Evolutionary conservation across 2,329 filamentous ascomycete genomes (phyloP), one percentile per base, ranked within the genome.

Genomic region (Immersiporthe knoxdaviesiana): DNA sequence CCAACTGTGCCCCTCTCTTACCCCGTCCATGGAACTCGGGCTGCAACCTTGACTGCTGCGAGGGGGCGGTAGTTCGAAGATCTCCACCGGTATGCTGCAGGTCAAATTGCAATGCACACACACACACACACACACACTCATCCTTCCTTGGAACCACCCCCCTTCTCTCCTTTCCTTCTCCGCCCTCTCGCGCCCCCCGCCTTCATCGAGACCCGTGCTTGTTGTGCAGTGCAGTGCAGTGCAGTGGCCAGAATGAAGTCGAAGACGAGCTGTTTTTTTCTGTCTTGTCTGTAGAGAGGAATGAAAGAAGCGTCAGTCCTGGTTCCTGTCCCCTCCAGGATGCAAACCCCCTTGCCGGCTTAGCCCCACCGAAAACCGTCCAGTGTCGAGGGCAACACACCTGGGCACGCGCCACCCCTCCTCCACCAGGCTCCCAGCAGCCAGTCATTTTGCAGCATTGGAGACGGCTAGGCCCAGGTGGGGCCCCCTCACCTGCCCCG

Each of bases 321-420:
- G 61, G 61, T 11, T 21, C 44, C 18, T 4, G n/a, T 30, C 24
- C 61, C 47, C 41, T 18, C 61, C 24, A 35, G 16, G 39, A 50
- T 35, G 39, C 61, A 63, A 50, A 8, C 61, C 61, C 61, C 61
- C 41, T 47, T 63, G 61, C 61, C 59, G 59, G 61, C 61, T 63
- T 41, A 63, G 27, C 61, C 21, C 61, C 61, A 63, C 61, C 24
- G 35, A 39, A 62, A 44, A 41, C 24, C 61, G 27, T 63, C 61
- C 27, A 47, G 59, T 32, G 58, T 63, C 61, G 41, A 47, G 59
- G 58, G 58, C 32, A 58, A 14, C 24, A 62, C 59, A 62, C 59
- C 37, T 62, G 61, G n/a, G 61, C 61, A 63, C 61, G 61, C 61
- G 61, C 61, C 61, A 63, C 61, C n/a, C 4, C 61, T 63, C 39